Base-by-base conservation (phyloP, 352 stramenopile genomes). In the Phytophthora uliginosa region DNA sequence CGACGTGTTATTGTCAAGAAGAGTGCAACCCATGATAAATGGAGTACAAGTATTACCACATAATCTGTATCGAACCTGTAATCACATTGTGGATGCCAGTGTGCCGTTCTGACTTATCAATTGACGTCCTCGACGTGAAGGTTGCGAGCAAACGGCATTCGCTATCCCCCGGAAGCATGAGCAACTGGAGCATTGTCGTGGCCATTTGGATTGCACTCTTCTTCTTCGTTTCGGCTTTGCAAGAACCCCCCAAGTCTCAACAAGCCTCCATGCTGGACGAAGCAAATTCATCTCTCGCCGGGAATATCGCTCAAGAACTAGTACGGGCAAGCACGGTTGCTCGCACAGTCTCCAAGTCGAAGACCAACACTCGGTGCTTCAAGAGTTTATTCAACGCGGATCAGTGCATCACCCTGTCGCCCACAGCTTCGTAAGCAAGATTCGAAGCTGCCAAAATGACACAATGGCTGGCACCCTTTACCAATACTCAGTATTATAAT, bases 181-280 rank as follows among this genome's bases (percentile, higher is more conserved):
- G 20, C 20, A 66, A 59, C 28, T 52, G 48, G 48, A 4, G 2
- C 20, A 10, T 52, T 28, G 2, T 51, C 33, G 48, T 52, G 47
- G 10, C 18, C 28, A 52, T 66, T 53, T 66, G 47, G 47, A 18
- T 66, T 4, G 18, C 3, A 15, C 5, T 51, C 15, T 66, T 59
- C 15, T 66, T 48, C 18, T 51, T 26, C 58, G 52, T 31, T 52
- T 53, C 33, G 12, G 33, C 31, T 59, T 18, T 7, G 38, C 1
- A 59, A 53, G 47, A 59, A 15, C 8, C 48, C 9, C 47, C 33
- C 5, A 59, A 51, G 48, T 48, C 59, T 40, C 48, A 47, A 52
- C 45, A 52, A 45, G 15, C 18, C 24, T 5, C 36, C 9, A 33
- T 42, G n/a, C 15, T 66, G 36, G 47, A 59, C 20, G 38, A 66